These are phyloP conservation scores for Aspergillus novoparasiticus DNA, from an alignment of 2,329 filamentous ascomycete genomes.

Conservation along the genomic window DNA sequence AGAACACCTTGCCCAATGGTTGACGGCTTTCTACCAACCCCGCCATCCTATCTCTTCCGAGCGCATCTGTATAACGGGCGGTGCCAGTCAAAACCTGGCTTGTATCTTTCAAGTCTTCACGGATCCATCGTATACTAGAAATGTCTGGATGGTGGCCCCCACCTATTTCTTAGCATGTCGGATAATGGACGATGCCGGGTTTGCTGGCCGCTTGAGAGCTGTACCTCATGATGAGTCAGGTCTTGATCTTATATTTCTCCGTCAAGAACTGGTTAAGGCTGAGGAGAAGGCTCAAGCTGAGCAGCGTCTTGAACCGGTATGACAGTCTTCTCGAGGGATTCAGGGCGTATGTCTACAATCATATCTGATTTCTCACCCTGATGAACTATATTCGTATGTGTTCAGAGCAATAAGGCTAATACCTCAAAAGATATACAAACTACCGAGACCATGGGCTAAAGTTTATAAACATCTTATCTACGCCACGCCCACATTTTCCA, in stretches of 20 bases:
- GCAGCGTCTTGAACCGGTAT: conserved; percentile 49
- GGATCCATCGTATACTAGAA: conserved; percentile 73
- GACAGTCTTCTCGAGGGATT: conserved; percentile 14
- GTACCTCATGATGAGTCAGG: conserved; percentile 79
- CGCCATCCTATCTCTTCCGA: conserved; percentile 49
- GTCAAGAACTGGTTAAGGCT: conserved; percentile 52
- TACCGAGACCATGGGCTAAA: conserved; percentile 64
- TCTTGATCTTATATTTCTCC: conserved; percentile 67
- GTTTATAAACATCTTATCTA: conserved; percentile 89
- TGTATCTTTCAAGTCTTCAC: conserved; percentile 78
- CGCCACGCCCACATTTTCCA: conserved; percentile 82
- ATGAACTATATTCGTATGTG: neutral
- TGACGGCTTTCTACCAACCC: conserved; percentile 63
- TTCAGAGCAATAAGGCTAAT: neutral
- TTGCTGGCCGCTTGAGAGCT: conserved; percentile 65
- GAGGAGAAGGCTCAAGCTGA: conserved; percentile 48
- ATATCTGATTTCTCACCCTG: neutral
- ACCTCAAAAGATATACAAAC: conserved; percentile 56
- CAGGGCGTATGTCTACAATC: neutral
- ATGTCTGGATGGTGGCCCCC: conserved; percentile 79
- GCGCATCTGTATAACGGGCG: conserved; percentile 79
- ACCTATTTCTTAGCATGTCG: conserved; percentile 82
- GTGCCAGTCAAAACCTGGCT: conserved; percentile 80
- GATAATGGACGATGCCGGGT: conserved; percentile 83
- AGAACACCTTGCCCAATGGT: conserved; percentile 69